Base-by-base conservation (phyloP, 2,329 filamentous ascomycete species). In the Thielaviopsis euricoi region DNA sequence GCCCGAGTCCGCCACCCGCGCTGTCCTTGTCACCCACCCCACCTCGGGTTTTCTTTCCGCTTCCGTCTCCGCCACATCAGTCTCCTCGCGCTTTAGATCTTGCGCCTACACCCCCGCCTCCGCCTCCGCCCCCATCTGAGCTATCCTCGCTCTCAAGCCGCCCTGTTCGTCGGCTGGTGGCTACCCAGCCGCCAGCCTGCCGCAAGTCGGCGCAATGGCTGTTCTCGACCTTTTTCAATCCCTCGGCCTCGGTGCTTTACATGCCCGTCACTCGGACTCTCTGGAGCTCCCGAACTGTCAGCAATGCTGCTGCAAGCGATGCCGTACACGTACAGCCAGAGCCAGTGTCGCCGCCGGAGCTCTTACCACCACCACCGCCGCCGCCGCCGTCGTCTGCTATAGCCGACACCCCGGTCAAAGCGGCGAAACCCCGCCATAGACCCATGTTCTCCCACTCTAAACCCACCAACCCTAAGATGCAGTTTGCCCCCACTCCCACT, bases 141-240 rank as follows among this genome's bases (percentile, higher is more conserved):
- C 15, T 17, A 3, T 13, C 37, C 37, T 12, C 37, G 10, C 37
- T 3, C 3, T 13, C 37, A 13, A 4, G 10, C 3, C 37, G 15
- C 37, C 10, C 15, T 13, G 37, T 40, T 40, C 10, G 37, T 3
- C 37, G 37, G 15, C 37, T 40, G 26, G 22, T 48, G 25, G 37
- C 37, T 40, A 13, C 52, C 37, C 48, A 55, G 23, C 21, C 55
- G 51, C 54, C 43, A 17, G 19, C 25, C n/a, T 62, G 61, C 23
- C 26, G 40, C 40, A 61, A 62, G 10, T 55, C 55, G 37, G 56
- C 59, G 2, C 53, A 59, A 46, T 74, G 72, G 72, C 67, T 74
- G 43, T 65, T 68, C 40, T 73, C 71, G 55, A 74, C 72, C 13
- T 74, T 74, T 63, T 57, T 66, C 52, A 59, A 53, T 25, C 58